Conservation (phyloP, 352 stramenopile species). For the Phytophthora sp. region DNA sequence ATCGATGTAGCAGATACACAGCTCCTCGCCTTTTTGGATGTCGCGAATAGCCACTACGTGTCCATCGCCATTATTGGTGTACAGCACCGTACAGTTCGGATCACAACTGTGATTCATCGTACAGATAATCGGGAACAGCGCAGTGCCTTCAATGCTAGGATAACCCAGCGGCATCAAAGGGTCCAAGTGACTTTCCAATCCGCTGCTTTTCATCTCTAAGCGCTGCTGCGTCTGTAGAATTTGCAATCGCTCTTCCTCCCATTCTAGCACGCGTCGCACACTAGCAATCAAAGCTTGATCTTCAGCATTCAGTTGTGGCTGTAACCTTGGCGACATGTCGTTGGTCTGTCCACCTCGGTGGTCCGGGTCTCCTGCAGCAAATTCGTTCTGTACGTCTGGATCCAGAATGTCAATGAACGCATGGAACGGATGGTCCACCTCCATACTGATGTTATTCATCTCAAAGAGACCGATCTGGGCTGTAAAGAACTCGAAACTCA, state of each 20-base stretch:
- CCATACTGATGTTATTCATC: slow-evolving; percentile 96
- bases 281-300: slow-evolving; percentile 44
- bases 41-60: slow-evolving; percentile 79
- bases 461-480: slow-evolving; percentile 95
- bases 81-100: slow-evolving; percentile 92
- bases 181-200: slow-evolving; percentile 33
- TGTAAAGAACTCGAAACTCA: slow-evolving; percentile 89
- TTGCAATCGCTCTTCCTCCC: slow-evolving; percentile 45
- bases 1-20: slow-evolving; percentile 96
- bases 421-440: slow-evolving; percentile 85
- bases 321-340: slow-evolving; percentile 22
- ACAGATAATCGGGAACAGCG: slow-evolving; percentile 92
- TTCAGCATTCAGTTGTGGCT: slow-evolving; percentile 31
- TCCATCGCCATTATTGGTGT: slow-evolving; percentile 76
- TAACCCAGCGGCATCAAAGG: slow-evolving; percentile 42
- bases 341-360: slow-evolving; percentile 12
- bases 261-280: slow-evolving; percentile 53
- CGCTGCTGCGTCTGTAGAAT: slow-evolving; percentile 55
- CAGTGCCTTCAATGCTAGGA: slow-evolving; percentile 90
- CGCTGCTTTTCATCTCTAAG: slow-evolving; percentile 66
- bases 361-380: slow-evolving; percentile 19
- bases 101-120: slow-evolving; percentile 98
- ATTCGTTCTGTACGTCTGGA: slow-evolving; percentile 43
- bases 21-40: slow-evolving; percentile 89
- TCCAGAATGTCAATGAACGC: slow-evolving; percentile 78